These are phyloP conservation scores for Botrytis fragariae DNA, from an alignment of 2,329 filamentous ascomycete genomes.

Conservation along the genomic window DNA sequence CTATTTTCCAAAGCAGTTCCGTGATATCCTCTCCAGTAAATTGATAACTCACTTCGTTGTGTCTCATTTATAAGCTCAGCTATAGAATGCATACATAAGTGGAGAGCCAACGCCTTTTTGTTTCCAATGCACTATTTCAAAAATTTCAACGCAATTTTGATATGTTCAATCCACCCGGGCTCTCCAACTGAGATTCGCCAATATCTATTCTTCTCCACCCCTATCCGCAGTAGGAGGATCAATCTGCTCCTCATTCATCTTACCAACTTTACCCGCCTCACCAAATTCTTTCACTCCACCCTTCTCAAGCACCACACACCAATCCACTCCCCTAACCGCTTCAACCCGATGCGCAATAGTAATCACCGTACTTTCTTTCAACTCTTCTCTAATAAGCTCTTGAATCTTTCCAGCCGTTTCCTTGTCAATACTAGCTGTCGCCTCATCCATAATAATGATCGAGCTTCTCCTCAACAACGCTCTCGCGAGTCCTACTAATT, in stretches of 20 bases:
- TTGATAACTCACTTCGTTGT: not conserved
- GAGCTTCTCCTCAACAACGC: constrained; percentile 59
- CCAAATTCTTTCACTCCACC: constrained; percentile 32
- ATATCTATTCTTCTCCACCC: not conserved
- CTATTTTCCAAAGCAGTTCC: not conserved
- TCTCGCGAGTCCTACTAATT: constrained; percentile 62
- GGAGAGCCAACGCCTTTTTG: not conserved
- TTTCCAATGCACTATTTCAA: not conserved
- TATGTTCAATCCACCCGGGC: not conserved
- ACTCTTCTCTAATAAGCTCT: constrained; percentile 53
- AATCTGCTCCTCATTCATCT: not conserved
- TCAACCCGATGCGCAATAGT: constrained; percentile 64
- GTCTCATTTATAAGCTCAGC: not conserved
- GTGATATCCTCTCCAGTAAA: not conserved
- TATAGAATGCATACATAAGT: not conserved
- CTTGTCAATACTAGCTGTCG: constrained; percentile 62
- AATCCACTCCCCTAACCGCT: constrained; percentile 58
- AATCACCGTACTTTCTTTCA: constrained; percentile 59
- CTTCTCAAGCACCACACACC: constrained; percentile 37
- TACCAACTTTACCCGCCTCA: constrained; percentile 20
- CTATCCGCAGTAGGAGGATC: not conserved
- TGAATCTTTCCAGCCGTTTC: constrained; percentile 58
- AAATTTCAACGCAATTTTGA: not conserved
- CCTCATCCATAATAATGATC: constrained; percentile 65
- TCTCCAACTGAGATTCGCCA: too few species aligned